A percentile compares a stretch with the other conserved stretches of the same genome.
phyloP scores from a whole-genome alignment of 306 rosid species.

The Calophaca sinica region DNA sequence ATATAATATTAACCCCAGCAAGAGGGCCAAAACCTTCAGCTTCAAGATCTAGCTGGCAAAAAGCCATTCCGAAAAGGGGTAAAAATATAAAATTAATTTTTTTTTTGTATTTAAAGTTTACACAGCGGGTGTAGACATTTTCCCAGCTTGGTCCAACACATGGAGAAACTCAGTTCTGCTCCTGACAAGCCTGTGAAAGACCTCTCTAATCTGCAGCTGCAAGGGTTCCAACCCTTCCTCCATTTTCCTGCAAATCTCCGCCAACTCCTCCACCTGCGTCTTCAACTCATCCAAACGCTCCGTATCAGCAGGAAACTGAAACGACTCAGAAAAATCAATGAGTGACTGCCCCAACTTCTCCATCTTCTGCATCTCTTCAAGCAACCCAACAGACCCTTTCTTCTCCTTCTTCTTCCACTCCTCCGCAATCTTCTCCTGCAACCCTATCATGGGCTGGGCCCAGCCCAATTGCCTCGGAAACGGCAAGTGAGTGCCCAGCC shows the following conservation, averaged over 20 bases:
- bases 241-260: slow-evolving; percentile 75
- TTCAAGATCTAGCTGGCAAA: slow-evolving; percentile 1
- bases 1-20: not conserved
- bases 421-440: slow-evolving; percentile 88
- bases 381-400: slow-evolving; percentile 69
- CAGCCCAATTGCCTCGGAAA: slow-evolving; percentile 63
- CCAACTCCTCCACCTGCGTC: slow-evolving; percentile 70
- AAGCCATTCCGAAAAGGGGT: not conserved
- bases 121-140: slow-evolving; percentile 52
- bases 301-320: slow-evolving; percentile 66
- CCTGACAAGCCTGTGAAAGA: slow-evolving; percentile 82
- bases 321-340: slow-evolving; percentile 71
- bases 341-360: slow-evolving; percentile 69
- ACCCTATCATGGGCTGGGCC: slow-evolving; percentile 75
- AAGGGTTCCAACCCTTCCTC: slow-evolving; percentile 87
- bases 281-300: slow-evolving; percentile 68
- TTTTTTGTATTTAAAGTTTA: too few relatives aligned
- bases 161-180: slow-evolving; percentile 84
- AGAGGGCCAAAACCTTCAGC: slow-evolving; percentile 1
- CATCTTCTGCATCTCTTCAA: slow-evolving; percentile 88
- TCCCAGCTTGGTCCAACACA: slow-evolving; percentile 75
- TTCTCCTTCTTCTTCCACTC: slow-evolving; percentile 99
- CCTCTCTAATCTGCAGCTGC: slow-evolving; percentile 89
- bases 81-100: too few relatives aligned
- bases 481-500: slow-evolving; percentile 63